These are phyloP conservation scores for Mucor racemosus DNA, from an alignment of 371 early-diverging fungal genomes.

Conservation along the genomic window DNA sequence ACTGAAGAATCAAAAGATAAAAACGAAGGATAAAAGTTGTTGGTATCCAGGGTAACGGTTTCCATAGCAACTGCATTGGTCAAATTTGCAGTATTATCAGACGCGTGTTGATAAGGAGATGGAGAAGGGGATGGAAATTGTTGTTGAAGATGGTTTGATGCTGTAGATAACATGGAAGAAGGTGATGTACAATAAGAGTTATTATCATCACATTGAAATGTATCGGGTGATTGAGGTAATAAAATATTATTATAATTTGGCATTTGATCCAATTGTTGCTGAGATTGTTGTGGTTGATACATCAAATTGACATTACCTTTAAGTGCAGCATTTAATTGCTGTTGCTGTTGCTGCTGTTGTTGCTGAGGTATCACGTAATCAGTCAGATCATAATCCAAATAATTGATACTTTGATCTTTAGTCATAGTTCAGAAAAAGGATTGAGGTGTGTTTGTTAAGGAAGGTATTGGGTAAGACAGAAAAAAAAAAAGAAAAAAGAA, in stretches of 20 bases:
- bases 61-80: background rate
- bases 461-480: constrained; percentile 5
- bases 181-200: constrained; percentile 14
- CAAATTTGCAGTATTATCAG: constrained; percentile 1
- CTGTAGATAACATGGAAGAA: constrained; percentile 11
- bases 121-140: constrained; percentile 36
- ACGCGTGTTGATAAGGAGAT: constrained; percentile 23
- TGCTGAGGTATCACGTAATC: constrained; percentile 18
- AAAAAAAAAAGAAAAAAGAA: background rate
- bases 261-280: background rate
- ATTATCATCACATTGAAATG: constrained; percentile 6
- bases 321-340: background rate
- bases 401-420: constrained; percentile 19
- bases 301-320: background rate
- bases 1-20: background rate
- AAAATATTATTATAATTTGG: constrained; percentile 1
- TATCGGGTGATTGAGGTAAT: constrained; percentile 11
- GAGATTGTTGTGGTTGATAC: background rate
- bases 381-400: constrained; percentile 12
- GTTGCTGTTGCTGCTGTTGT: background rate
- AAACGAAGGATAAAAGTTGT: constrained; percentile 1
- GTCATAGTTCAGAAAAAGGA: constrained; percentile 19
- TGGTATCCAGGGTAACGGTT: constrained; percentile 3
- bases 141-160: background rate
- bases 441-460: background rate